A percentile compares a stretch with the other conserved stretches of the same genome.
These are phyloP conservation scores for Cylindricascospora bacillispora DNA, from an alignment of 1,139 yeast genomes.

Conservation along the genomic window DNA sequence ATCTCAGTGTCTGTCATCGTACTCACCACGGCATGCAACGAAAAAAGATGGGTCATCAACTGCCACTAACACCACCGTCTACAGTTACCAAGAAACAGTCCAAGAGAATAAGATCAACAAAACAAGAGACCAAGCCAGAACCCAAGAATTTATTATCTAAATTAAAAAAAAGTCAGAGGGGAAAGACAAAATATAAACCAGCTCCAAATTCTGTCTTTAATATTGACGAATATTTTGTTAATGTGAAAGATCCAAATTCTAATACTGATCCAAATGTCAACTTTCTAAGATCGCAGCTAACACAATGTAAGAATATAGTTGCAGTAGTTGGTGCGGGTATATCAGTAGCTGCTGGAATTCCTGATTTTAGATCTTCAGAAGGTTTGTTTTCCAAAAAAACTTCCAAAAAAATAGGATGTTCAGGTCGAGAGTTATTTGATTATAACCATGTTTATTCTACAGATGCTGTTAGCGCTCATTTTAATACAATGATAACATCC, in stretches of 20 bases:
- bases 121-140: too few relatives aligned
- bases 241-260: slow-evolving; percentile 21
- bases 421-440: slow-evolving; percentile 74
- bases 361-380: slow-evolving; percentile 71
- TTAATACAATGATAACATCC: slow-evolving; percentile 62
- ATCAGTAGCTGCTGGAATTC: slow-evolving; percentile 83
- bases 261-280: slow-evolving; percentile 28
- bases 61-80: too few relatives aligned
- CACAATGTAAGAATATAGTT: slow-evolving; percentile 36
- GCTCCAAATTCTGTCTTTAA: slow-evolving; percentile 31
- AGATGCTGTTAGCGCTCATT: slow-evolving; percentile 44
- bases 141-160: too few relatives aligned
- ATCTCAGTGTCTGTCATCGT: too few relatives aligned
- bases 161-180: slow-evolving; percentile 25
- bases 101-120: too few relatives aligned
- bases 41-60: too few relatives aligned
- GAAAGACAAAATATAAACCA: slow-evolving; percentile 32
- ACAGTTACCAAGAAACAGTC: too few relatives aligned
- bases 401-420: slow-evolving; percentile 36
- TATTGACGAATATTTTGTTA: slow-evolving; percentile 21
- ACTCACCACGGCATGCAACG: too few relatives aligned
- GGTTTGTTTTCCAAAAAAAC: slow-evolving; percentile 63
- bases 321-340: slow-evolving; percentile 80
- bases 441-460: slow-evolving; percentile 58
- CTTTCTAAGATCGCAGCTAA: slow-evolving; percentile 34